Percentiles rank a stretch among this genome's conserved stretches.
These are phyloP conservation scores for Whalleya microplaca DNA, from an alignment of 2,329 filamentous ascomycete species.

Conservation along the genomic window DNA sequence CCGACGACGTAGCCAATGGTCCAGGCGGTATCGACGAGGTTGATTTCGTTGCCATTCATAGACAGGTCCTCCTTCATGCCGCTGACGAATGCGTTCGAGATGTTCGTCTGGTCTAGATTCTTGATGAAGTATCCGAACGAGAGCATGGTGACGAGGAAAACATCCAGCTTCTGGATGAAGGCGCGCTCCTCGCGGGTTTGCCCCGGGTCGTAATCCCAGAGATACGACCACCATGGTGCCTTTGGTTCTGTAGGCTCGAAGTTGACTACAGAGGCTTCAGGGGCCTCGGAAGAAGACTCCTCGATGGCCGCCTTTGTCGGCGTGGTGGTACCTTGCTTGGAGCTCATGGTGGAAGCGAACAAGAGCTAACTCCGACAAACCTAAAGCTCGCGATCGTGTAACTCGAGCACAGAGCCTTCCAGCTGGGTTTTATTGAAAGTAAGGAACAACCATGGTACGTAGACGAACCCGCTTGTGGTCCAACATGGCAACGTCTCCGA, in stretches of 20 bases:
- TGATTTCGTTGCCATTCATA: slow-evolving; percentile 42
- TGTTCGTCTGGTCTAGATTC: slow-evolving; percentile 31
- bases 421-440: no score
- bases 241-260: slow-evolving; percentile 5
- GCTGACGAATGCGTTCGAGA: slow-evolving; percentile 33
- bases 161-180: slow-evolving; percentile 30
- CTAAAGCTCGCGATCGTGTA: background rate
- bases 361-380: background rate
- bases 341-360: slow-evolving; percentile 7
- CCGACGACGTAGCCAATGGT: slow-evolving; percentile 46
- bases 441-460: no score
- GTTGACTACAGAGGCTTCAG: slow-evolving; percentile 3
- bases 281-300: slow-evolving; percentile 11
- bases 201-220: slow-evolving; percentile 31
- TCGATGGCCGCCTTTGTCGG: slow-evolving; percentile 11
- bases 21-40: slow-evolving; percentile 41
- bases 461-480: no score
- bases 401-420: background rate
- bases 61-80: slow-evolving; percentile 41
- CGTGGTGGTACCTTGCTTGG: slow-evolving; percentile 5
- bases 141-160: slow-evolving; percentile 30
- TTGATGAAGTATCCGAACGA: slow-evolving; percentile 33
- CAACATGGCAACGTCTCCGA: no score
- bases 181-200: slow-evolving; percentile 27
- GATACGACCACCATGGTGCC: slow-evolving; percentile 29